A percentile compares a stretch with the other conserved stretches of the same genome.
Evolutionary conservation across 768 basidiomycete species (phyloP).

Genomic region (Ramaria sp.): DNA sequence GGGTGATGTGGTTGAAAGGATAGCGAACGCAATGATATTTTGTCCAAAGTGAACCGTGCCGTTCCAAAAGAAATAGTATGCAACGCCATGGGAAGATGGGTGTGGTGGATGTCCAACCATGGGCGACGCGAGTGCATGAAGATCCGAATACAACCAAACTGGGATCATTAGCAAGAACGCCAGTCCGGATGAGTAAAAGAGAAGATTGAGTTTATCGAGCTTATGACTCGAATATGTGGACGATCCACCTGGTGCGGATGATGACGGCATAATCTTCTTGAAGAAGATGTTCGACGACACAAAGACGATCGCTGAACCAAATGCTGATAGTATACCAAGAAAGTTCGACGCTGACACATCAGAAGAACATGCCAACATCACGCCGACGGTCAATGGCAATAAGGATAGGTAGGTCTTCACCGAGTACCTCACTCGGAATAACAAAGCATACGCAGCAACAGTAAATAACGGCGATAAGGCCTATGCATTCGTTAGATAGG

Average conservation of each 20-base stretch:
- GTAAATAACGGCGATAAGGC: constrained; percentile 96
- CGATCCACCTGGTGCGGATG: constrained; percentile 27
- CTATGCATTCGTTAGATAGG: constrained; percentile 29
- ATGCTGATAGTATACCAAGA: constrained; percentile 85
- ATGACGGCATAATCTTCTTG: constrained; percentile 89
- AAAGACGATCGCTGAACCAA: constrained; percentile 94
- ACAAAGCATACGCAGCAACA: constrained; percentile 85
- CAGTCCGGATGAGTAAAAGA: constrained; percentile 89
- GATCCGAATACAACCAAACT: constrained; percentile 86
- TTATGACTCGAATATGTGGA: constrained; percentile 43
- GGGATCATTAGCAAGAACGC: constrained; percentile 96
- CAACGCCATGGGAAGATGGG: constrained; percentile 45
- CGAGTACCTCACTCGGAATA: constrained; percentile 93
- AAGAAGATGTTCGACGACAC: constrained; percentile 98
- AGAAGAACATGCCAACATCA: constrained; percentile 95
- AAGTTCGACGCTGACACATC: constrained; percentile 82
- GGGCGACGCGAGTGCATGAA: constrained; percentile 50
- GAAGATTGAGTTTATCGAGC: constrained; percentile 92
- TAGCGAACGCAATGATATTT: constrained; percentile 95
- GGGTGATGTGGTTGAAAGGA: constrained; percentile 90
- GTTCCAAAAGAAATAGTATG: constrained; percentile 84
- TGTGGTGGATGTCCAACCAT: constrained; percentile 36
- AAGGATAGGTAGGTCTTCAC: constrained; percentile 85
- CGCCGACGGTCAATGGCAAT: constrained; percentile 88
- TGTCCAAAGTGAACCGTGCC: constrained; percentile 95